Percentiles rank a stretch among this genome's conserved stretches.
phyloP scores from a whole-genome alignment of 208 protist species.

The Crithidia expoeki region DNA sequence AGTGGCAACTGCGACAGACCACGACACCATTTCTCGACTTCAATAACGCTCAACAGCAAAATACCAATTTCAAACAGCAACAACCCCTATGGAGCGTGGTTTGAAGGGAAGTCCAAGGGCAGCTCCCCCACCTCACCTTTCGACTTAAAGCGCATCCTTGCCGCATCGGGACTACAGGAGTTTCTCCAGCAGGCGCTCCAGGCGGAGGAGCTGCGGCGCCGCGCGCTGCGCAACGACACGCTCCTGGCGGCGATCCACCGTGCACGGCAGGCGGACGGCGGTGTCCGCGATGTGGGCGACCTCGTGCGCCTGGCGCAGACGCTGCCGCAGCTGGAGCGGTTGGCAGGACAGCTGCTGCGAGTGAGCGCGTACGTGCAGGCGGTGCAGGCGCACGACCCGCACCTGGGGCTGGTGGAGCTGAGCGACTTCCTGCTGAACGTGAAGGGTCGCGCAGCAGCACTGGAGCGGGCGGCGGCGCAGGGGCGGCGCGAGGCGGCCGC shows the following conservation, averaged over 20 bases:
- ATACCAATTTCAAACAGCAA: too few relatives aligned
- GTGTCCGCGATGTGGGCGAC: neutral
- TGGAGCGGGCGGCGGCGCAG: constrained; percentile 25
- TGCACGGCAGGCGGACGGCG: neutral
- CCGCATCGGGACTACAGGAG: neutral
- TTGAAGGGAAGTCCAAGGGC: neutral
- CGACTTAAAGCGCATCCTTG: constrained; percentile 8
- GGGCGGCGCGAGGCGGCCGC: constrained; percentile 3
- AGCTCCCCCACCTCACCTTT: neutral
- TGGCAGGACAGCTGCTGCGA: constrained; percentile 16
- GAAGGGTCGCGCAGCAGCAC: constrained; percentile 18
- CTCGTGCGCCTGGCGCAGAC: constrained; percentile 19
- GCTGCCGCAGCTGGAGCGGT: constrained; percentile 26
- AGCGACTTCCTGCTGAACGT: constrained; percentile 33
- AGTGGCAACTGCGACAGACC: neutral
- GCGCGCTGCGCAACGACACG: constrained; percentile 16
- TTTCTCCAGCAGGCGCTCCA: constrained; percentile 21
- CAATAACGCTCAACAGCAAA: neutral
- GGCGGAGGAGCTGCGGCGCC: constrained; percentile 16
- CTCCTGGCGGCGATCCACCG: too few relatives aligned
- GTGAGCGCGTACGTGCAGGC: constrained; percentile 27
- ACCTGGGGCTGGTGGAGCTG: constrained; percentile 25
- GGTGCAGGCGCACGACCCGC: constrained; percentile 25
- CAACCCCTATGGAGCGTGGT: neutral
- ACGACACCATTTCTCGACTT: constrained; percentile 1